Conservation (phyloP, 2,329 filamentous ascomycete genomes). For the Pseudogymnoascus verrucosus region DNA sequence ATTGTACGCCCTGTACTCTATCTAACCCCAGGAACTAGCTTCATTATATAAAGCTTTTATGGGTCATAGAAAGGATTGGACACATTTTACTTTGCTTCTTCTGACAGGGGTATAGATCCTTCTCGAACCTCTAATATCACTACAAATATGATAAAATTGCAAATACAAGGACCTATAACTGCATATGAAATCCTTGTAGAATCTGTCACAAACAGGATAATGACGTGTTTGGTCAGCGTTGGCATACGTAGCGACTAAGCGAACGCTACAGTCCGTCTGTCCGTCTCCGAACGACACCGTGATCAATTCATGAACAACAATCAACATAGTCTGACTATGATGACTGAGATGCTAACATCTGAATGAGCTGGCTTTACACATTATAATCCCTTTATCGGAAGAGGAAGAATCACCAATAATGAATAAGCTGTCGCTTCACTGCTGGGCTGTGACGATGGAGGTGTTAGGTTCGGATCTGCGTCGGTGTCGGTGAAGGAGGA, state of each 20-base stretch:
- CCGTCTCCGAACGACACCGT: neutral
- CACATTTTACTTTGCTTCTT: neutral
- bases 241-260: constrained; percentile 1
- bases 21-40: neutral
- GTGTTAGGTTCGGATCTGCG: neutral
- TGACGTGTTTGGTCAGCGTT: constrained; percentile 5
- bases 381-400: neutral
- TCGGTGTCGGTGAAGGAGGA: neutral
- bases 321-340: neutral
- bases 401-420: neutral
- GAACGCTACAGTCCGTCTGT: neutral
- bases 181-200: neutral
- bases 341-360: neutral
- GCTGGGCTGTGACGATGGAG: neutral
- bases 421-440: neutral
- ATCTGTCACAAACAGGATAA: neutral
- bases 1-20: neutral
- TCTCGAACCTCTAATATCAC: neutral
- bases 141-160: neutral
- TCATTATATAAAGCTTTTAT: neutral
- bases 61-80: neutral
- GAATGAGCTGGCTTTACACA: neutral
- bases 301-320: constrained; percentile 4
- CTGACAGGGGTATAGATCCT: neutral
- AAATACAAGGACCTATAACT: neutral